These are phyloP conservation scores for Pholiota adiposa DNA, from an alignment of 1,284 basidiomycete species.

Conservation along the genomic window DNA sequence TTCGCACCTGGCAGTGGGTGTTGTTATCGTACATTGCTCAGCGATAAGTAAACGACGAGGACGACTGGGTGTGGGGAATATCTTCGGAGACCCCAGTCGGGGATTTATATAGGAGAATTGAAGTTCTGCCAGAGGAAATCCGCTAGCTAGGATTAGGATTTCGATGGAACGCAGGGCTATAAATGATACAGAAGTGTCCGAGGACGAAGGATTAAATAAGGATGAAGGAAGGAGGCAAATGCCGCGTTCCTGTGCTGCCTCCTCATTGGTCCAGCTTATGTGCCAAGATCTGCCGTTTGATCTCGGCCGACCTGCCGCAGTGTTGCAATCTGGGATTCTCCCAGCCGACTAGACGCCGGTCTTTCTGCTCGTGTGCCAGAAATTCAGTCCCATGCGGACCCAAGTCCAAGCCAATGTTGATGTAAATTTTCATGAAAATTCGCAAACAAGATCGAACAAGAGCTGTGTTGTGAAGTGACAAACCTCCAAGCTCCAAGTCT, in stretches of 20 bases:
- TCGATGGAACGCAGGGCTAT: background rate
- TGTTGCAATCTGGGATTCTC: background rate
- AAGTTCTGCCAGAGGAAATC: background rate
- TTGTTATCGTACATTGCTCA: background rate
- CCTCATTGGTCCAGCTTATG: background rate
- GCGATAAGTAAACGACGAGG: background rate
- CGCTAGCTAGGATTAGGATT: background rate
- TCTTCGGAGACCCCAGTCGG: background rate
- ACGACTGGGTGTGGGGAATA: background rate
- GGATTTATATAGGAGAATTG: background rate
- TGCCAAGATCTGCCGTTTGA: background rate
- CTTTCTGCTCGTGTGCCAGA: slow-evolving; percentile 5
- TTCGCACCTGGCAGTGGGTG: background rate
- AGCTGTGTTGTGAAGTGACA: too few species aligned
- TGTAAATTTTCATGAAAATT: background rate
- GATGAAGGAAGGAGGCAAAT: background rate
- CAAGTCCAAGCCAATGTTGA: background rate
- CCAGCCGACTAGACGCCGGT: background rate
- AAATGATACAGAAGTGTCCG: slow-evolving; percentile 2
- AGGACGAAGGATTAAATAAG: slow-evolving; percentile 3
- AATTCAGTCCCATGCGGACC: background rate
- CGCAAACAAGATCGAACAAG: too few species aligned
- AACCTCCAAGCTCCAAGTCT: too few species aligned
- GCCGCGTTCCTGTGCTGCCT: background rate
- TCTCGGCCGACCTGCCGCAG: slow-evolving; percentile 6